These are phyloP conservation scores for Chlorociboria aeruginascens DNA, from an alignment of 495 filamentous ascomycete species.

Conservation along the genomic window DNA sequence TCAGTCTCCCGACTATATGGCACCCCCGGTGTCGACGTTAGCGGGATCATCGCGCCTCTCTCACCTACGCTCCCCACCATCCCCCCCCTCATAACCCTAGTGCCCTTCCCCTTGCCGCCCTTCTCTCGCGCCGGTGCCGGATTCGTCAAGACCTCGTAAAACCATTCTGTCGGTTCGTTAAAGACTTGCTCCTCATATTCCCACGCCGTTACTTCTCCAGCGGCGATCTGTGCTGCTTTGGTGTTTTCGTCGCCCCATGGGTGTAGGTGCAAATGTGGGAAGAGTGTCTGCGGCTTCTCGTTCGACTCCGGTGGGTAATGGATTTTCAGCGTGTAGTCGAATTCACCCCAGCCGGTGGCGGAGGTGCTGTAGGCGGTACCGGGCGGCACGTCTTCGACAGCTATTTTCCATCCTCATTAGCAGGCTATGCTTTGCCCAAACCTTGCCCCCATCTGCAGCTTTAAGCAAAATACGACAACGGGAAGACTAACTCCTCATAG, in stretches of 20 bases:
- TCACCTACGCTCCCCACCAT: constrained; percentile 38
- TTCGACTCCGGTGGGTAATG: constrained; percentile 75
- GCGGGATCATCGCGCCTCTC: constrained; percentile 61
- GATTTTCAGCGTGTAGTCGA: constrained; percentile 86
- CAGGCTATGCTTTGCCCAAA: neutral
- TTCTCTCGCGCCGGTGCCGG: constrained; percentile 25
- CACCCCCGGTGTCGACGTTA: constrained; percentile 45
- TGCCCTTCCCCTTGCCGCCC: constrained; percentile 31
- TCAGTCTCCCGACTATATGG: constrained; percentile 70
- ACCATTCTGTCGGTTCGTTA: constrained; percentile 87
- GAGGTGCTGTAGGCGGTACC: constrained; percentile 70
- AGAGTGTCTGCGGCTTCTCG: constrained; percentile 86
- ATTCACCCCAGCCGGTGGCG: constrained; percentile 97
- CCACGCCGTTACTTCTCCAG: constrained; percentile 59
- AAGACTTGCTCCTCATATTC: constrained; percentile 87
- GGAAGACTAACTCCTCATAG: constrained; percentile 50
- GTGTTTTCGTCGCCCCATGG: constrained; percentile 73
- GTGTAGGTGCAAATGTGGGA: constrained; percentile 83
- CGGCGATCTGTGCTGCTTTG: constrained; percentile 44
- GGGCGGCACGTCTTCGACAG: constrained; percentile 46
- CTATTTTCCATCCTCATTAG: constrained; percentile 5
- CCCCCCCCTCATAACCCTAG: constrained; percentile 28
- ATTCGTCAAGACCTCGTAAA: constrained; percentile 64
- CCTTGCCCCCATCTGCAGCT: too few species aligned
- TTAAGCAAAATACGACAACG: neutral